A percentile compares a stretch with the other conserved stretches of the same genome.
phyloP scores from a whole-genome alignment of 2,329 filamentous ascomycete species.

The Talaromyces atroroseus region DNA sequence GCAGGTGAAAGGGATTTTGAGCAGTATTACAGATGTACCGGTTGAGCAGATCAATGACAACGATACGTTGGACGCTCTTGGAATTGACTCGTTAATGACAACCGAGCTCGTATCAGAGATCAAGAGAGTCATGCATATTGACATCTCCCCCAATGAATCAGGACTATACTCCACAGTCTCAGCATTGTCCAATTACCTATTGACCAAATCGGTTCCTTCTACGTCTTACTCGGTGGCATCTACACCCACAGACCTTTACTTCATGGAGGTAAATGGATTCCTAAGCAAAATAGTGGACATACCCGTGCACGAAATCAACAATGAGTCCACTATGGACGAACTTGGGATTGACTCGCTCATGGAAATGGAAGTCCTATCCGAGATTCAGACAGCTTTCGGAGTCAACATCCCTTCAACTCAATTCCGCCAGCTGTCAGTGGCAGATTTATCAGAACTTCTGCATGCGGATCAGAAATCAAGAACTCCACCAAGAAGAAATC shows the following conservation, averaged over 20 bases:
- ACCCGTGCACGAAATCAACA: background rate
- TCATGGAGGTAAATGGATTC: no score
- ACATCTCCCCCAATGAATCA: background rate
- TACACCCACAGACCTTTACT: no score
- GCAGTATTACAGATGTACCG: no score
- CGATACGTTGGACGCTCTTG: background rate
- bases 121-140: background rate
- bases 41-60: no score
- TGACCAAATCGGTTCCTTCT: no score
- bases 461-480: background rate
- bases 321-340: slow-evolving; percentile 11
- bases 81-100: background rate
- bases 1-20: no score
- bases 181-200: no score
- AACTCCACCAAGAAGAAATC: background rate
- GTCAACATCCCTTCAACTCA: background rate
- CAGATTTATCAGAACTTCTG: background rate
- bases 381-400: background rate
- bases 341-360: slow-evolving; percentile 32
- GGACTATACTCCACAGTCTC: background rate
- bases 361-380: background rate
- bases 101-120: background rate
- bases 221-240: no score
- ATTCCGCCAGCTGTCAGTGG: background rate
- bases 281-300: no score